A percentile compares a stretch with the other conserved stretches of the same genome.
Evolutionary conservation across 78 protist species (phyloP).

Genomic region (Parvularia atlantis): DNA sequence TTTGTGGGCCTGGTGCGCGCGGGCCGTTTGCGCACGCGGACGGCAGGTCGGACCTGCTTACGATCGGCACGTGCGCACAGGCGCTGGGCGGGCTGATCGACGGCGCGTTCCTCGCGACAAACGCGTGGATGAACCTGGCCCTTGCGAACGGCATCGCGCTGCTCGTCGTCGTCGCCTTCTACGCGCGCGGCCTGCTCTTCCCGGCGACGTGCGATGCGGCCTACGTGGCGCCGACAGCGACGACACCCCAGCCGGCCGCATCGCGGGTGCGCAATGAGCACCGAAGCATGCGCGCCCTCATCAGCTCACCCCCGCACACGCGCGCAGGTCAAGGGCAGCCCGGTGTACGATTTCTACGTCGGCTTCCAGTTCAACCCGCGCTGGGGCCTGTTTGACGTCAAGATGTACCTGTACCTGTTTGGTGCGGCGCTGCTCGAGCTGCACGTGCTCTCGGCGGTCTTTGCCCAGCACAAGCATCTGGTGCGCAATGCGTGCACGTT

Average conservation of each 20-base stretch:
- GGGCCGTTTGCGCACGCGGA: background rate
- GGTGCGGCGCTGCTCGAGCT: constrained; percentile 2
- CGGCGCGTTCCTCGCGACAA: background rate
- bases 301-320: background rate
- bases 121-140: background rate
- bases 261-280: background rate
- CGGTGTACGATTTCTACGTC: background rate
- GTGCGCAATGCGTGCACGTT: background rate
- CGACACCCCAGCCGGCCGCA: too few relatives aligned
- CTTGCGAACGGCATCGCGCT: background rate
- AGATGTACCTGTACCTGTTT: background rate
- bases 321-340: background rate
- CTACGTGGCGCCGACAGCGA: too few relatives aligned
- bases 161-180: too few relatives aligned
- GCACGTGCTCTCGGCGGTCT: background rate
- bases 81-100: background rate
- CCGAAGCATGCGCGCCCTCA: background rate
- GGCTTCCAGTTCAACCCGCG: background rate
- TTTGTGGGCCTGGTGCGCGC: background rate
- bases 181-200: too few relatives aligned
- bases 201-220: too few relatives aligned
- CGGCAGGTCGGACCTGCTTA: background rate
- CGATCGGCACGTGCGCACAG: background rate
- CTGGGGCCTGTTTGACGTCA: background rate
- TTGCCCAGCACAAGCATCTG: too few relatives aligned